Percentiles rank a stretch among this genome's conserved stretches.
phyloP scores from a whole-genome alignment of 805 yeast species.

The Ogataea saltuana region DNA sequence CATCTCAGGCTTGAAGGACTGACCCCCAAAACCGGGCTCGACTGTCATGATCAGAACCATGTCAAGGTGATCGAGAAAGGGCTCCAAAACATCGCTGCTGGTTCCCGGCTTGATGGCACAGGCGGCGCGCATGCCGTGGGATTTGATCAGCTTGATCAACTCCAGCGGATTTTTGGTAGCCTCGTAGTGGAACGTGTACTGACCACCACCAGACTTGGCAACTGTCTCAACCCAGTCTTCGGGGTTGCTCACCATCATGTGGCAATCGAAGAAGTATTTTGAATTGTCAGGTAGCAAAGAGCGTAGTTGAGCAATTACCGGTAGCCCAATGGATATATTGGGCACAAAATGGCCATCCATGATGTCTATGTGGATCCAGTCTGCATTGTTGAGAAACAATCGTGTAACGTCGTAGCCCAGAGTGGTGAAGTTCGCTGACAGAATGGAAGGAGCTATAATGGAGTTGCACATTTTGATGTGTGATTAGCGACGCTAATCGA shows the following conservation, averaged over 20 bases:
- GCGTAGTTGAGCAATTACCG: constrained; percentile 21
- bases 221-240: constrained; percentile 93
- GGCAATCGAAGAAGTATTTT: constrained; percentile 77
- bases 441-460: constrained; percentile 89
- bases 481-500: neutral
- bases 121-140: constrained; percentile 87
- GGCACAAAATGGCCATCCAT: constrained; percentile 99
- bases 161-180: constrained; percentile 78
- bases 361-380: constrained; percentile 96
- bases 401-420: constrained; percentile 83
- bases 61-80: constrained; percentile 75
- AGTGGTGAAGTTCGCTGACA: constrained; percentile 88
- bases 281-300: constrained; percentile 35
- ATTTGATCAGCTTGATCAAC: constrained; percentile 73
- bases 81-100: constrained; percentile 77
- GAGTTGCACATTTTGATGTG: constrained; percentile 41
- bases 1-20: constrained; percentile 91
- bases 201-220: constrained; percentile 94
- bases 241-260: constrained; percentile 96
- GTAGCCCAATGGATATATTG: constrained; percentile 91
- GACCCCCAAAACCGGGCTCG: constrained; percentile 99
- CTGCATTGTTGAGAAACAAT: constrained; percentile 79
- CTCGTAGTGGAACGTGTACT: constrained; percentile 95
- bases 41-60: constrained; percentile 98
- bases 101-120: constrained; percentile 96